Conservation (phyloP, 2,329 filamentous ascomycete genomes). For the Chlorencoelia australis region DNA sequence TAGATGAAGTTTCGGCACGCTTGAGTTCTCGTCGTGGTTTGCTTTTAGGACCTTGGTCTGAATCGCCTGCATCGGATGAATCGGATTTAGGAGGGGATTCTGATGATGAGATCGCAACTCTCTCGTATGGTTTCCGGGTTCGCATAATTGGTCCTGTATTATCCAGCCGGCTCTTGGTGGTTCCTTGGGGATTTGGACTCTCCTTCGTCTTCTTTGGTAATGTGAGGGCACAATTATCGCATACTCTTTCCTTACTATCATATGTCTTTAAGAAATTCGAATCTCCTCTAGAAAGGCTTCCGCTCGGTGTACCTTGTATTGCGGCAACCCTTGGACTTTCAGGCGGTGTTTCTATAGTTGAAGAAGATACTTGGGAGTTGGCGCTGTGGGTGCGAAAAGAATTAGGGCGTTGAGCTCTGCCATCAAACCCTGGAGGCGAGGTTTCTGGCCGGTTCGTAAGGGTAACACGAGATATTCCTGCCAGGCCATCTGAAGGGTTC, state of each 20-base stretch:
- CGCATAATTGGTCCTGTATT: conserved; percentile 43
- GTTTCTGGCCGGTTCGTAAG: too few species aligned
- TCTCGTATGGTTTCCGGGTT: conserved; percentile 49
- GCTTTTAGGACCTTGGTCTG: conserved; percentile 12
- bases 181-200: conserved; percentile 3
- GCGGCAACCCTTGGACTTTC: conserved; percentile 41
- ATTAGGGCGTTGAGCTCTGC: conserved; percentile 5
- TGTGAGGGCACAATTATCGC: conserved; percentile 59
- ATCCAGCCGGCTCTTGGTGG: conserved; percentile 12
- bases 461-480: too few species aligned
- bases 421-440: too few species aligned
- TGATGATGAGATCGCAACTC: conserved; percentile 35
- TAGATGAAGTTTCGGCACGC: conserved; percentile 18
- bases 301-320: conserved; percentile 22
- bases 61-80: conserved; percentile 21
- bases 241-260: conserved; percentile 54
- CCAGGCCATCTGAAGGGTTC: conserved; percentile 17
- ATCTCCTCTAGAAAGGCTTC: conserved; percentile 36
- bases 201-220: conserved; percentile 40
- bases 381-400: conserved; percentile 2
- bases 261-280: conserved; percentile 54
- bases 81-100: conserved; percentile 23
- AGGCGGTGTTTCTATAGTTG: conserved; percentile 46
- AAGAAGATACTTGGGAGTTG: conserved; percentile 28
- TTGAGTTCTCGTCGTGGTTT: conserved; percentile 6